Base-by-base conservation (phyloP, 129 eudicot genomes). In the Tanacetum coccineum region DNA sequence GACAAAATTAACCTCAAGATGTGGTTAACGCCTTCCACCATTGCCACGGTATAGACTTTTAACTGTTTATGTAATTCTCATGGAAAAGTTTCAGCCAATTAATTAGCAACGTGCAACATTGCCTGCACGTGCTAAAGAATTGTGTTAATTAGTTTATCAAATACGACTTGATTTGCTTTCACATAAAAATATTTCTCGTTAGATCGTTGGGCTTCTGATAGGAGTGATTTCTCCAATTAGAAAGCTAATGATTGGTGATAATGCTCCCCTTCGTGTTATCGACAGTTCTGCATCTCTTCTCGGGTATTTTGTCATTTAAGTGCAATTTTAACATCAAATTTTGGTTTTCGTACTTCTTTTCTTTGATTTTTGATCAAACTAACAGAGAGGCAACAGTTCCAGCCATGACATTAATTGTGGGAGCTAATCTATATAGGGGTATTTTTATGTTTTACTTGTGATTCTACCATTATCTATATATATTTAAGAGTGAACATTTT, bases 381-480 rank as follows among this genome's bases (percentile, higher is more conserved):
- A 66, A 76, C 71, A 87, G 95, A 52, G 72, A 80, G 48, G 95
- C 89, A 67, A 75, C 95, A 70, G 75, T 83, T 30, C 95, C 95
- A 19, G 77, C 81, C 26, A 84, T 83, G 84, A 81, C 95, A 18
- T 21, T 87, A 64, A 76, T 87, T 26, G 78, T 83, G 70, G 95
- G 95, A 73, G 95, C 89, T 67, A 87, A 87, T 72, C 89, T 87
- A 66, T 72, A 76, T 2, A 74, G 28, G 65, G 89, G 94, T 87
- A 78, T 48, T 2, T 74, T 20, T 7, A 36, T 36, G 42, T 36
- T 36, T 36, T 36, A 32, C n/a, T 21, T 8, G 12, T 44, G 32
- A 9, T 58, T 46, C 3, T 26, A 25, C 46, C 61, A 47, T 55
- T 19, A 54, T 22, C 55, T n/a, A 2, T 22, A 22, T 22, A 1